Evolutionary conservation across 192 early-diverging fungal genomes (phyloP).

Genomic region (Coemansia reversa): DNA sequence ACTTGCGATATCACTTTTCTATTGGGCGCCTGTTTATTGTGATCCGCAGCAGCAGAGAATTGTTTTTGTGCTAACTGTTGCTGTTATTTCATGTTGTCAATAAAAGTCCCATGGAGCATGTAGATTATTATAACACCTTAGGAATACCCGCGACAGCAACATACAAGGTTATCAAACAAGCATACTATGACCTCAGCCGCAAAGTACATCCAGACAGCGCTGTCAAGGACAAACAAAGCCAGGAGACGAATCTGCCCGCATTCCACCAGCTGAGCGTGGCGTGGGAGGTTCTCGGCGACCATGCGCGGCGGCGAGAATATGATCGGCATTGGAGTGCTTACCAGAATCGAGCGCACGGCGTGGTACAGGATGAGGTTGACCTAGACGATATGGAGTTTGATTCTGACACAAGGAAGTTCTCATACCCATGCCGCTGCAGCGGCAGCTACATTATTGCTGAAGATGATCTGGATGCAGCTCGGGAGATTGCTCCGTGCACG

Average conservation of each 20-base stretch:
- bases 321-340: slow-evolving; percentile 14
- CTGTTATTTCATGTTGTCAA: slow-evolving; percentile 1
- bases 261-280: slow-evolving; percentile 44
- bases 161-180: slow-evolving; percentile 38
- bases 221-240: background rate
- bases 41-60: background rate
- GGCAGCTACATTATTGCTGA: slow-evolving; percentile 62
- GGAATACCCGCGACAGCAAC: slow-evolving; percentile 16
- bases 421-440: slow-evolving; percentile 66
- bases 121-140: slow-evolving; percentile 30
- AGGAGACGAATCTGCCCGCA: background rate
- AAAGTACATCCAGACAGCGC: slow-evolving; percentile 40
- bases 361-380: slow-evolving; percentile 73
- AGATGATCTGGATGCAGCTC: slow-evolving; percentile 62
- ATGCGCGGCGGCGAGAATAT: slow-evolving; percentile 25
- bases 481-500: slow-evolving; percentile 63
- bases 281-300: slow-evolving; percentile 42
- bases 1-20: background rate
- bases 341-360: slow-evolving; percentile 37
- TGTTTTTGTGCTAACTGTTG: background rate
- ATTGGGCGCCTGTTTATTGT: background rate
- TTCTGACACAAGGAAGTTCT: slow-evolving; percentile 51
- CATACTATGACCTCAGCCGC: slow-evolving; percentile 40
- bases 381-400: slow-evolving; percentile 80
- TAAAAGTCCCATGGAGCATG: slow-evolving; percentile 4